Base-by-base conservation (phyloP, 805 yeast genomes). In the Candida dajiaensis region DNA sequence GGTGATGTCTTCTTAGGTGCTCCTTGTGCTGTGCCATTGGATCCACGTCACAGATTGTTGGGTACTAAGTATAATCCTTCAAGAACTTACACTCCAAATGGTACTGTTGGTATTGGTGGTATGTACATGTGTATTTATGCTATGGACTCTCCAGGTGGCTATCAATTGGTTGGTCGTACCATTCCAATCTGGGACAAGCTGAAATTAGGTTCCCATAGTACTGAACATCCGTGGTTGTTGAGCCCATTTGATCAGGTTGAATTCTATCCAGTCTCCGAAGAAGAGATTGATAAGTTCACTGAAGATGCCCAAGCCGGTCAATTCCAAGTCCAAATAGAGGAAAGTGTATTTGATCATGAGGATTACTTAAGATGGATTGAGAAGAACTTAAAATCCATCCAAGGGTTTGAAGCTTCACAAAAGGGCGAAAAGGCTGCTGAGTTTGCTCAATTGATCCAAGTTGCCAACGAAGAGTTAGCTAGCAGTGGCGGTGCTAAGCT, bases 81-180 rank as follows among this genome's bases (percentile, higher is more conserved):
- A 13, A 80, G 99, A 73, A 88, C 97, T 1, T 90, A 76, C 71
- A 92, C 99, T 2, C 96, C 97, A 36, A 88, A 89, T 62, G 99
- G 99, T 56, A 86, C 94, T 33, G 98, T 92, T 51, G 99, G 99
- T 61, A 83, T 94, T 63, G 99, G 99, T 52, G 98, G 99, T 57
- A 89, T 85, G 87, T 94, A 89, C 76, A 90, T 92, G 98, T 92
- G 98, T 72, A 90, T 92, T 57, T 92, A 92, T 68, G 89, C 98
- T 28, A 90, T 92, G 92, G 66, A 62, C 41, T 89, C 97, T 22
- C 99, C 99, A 41, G 99, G 99, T 69, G 99, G 99, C 28, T 92
- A 92, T 69, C 98, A 92, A 70, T 76, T 92, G 57, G 92, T 89
- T 51, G 99, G 98, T 47, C 80, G 98, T 63, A 92, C 99, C 11